Base-by-base conservation (phyloP, 2,329 filamentous ascomycete genomes). In the Ramularia endophylla region DNA sequence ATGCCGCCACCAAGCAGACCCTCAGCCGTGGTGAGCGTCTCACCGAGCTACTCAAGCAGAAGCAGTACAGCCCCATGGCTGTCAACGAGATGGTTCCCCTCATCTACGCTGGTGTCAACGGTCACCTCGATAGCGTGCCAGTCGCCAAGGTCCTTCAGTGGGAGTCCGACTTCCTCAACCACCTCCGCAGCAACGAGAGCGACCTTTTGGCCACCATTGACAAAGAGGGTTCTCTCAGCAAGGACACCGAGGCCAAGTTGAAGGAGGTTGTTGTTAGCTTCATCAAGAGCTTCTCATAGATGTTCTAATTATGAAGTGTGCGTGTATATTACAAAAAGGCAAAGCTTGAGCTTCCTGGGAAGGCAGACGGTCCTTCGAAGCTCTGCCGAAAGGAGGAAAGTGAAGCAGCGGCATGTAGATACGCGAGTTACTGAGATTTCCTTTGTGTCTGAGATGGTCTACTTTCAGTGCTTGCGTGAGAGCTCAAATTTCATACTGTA, bases 1-100 rank as follows among this genome's bases (percentile, higher is more conserved):
- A 98, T 76, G 92, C 92, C 61, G 81, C 92, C 59, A 98, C 92
- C 72, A 97, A 95, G 84, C 92, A 97, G 78, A 97, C 90, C 52
- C 83, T 98, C 58, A 83, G 68, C 77, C 89, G 92, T 84, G 92
- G 92, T 86, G 90, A 97, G 79, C 89, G 92, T 78, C 83, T 89
- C 67, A 95, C 90, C 60, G 90, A 97, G 81, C 86, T 95, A 57
- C 85, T 95, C 65, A 97, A 97, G 85, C 92, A 98, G 81, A 95
- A 95, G 82, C 92, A 98, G 77, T 98, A 97, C 81, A 83, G 80
- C 34, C 92, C 92, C 62, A 95, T 95, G 89, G 86, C 87, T 59
- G 90, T 97, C 67, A 92, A 94, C 78, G 90, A 98, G 78, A 97
- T 97, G 90, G 92, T 98, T 77, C 92, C 92, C 59, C 83, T 98